Percentiles rank a stretch among this genome's conserved stretches.
Conservation (phyloP, 495 filamentous ascomycete species). For the Sordaria brevicollis region DNA sequence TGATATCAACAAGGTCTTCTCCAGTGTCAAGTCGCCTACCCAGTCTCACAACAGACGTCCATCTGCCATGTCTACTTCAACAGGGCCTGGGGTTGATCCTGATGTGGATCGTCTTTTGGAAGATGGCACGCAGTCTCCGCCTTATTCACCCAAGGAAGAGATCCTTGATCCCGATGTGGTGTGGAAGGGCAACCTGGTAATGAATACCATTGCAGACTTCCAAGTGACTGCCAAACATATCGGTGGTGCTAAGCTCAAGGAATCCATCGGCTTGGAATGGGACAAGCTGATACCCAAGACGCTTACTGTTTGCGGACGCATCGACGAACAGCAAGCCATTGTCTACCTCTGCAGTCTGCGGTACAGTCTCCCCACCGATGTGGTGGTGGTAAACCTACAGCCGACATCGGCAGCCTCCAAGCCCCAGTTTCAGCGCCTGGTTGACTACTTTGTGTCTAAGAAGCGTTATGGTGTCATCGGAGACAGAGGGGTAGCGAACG, state of each 20-base stretch:
- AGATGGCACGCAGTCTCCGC: conserved; percentile 70
- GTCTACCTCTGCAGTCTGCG: conserved; percentile 79
- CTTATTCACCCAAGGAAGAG: conserved; percentile 62
- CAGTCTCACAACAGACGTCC: conserved; percentile 22
- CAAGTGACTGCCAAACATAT: conserved; percentile 68
- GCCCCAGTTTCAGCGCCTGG: conserved; percentile 56
- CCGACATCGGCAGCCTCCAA: conserved; percentile 39
- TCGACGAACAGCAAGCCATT: conserved; percentile 67
- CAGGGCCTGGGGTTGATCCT: conserved; percentile 55
- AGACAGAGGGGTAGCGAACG: conserved; percentile 55
- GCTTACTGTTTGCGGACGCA: conserved; percentile 72
- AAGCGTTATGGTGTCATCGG: conserved; percentile 74
- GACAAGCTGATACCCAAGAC: conserved; percentile 54
- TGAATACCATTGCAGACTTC: conserved; percentile 68
- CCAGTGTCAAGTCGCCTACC: conserved; percentile 52
- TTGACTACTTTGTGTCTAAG: conserved; percentile 68
- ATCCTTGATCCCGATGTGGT: conserved; percentile 58
- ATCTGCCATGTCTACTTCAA: conserved; percentile 33
- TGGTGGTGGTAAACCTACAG: conserved; percentile 57
- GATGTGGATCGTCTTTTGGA: conserved; percentile 89
- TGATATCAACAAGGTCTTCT: conserved; percentile 63
- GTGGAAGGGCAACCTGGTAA: conserved; percentile 72
- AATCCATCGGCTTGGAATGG: conserved; percentile 50
- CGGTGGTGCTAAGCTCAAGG: conserved; percentile 65
- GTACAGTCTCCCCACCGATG: conserved; percentile 62